Evolutionary conservation across 495 filamentous ascomycete species (phyloP), one percentile per base, ranked within the genome.

Genomic region (Xylaria castorea): DNA sequence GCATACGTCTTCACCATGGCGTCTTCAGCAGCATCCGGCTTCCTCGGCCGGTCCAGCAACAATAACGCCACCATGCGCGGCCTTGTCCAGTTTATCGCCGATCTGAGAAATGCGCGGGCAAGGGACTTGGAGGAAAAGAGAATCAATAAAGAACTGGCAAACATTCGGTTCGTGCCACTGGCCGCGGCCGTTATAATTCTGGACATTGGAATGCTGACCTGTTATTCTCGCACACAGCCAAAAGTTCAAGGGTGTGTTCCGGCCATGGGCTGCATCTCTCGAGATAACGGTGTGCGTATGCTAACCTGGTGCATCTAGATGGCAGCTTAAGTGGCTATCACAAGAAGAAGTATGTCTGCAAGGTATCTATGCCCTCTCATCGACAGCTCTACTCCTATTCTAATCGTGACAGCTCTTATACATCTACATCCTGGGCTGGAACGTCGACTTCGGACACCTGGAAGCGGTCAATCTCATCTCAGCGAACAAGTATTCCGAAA

Each of bases 301-400:
- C 61, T 67, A 27, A 74, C 78, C 66, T 66, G 70, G 16, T 30
- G 66, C 76, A 87, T 46, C 38, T 87, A 91, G 92, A 95, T 81
- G 95, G 94, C 50, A 92, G 86, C 80, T 84, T 98, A 36, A 97
- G 91, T 82, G 97, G 97, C 64, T 99, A 99, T 77, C 93, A 97
- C 83, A 97, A 97, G 88, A 99, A 99, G 88, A 99, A 99, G 92
- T 99, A 99, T 79, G 97, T 99, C 58, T 99, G 97, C 92, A 99
- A 99, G 87, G 90, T 92, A 84, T 60, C 46, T 60, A 63, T 34
- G 20, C 46, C 40, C 58, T 66, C 40, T 25, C 30, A 8, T 25
- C 51, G 42, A 16, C 51, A 62, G 9, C 40, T n/a, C 46, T 50
- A 40, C 55, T 62, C 30, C 32, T 5, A 34, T 46, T 57, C 60